A percentile compares a stretch with the other conserved stretches of the same genome.
Conservation (phyloP, 2,329 filamentous ascomycete species). For the Hypoxylon sp. region DNA sequence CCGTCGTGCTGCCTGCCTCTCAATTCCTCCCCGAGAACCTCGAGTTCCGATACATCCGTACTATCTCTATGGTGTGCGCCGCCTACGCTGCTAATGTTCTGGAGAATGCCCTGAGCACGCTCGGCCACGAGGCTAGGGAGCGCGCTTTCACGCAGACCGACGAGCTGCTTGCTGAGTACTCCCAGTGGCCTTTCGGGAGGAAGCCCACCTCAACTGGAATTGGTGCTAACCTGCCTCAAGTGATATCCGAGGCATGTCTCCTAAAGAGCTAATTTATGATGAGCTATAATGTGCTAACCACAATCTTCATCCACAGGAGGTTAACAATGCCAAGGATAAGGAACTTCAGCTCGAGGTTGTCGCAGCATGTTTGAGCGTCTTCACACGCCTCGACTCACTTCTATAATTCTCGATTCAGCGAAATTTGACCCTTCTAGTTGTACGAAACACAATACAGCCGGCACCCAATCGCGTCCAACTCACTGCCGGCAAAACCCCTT, state of each 20-base stretch:
- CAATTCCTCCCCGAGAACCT: slow-evolving; percentile 94
- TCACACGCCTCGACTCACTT: slow-evolving; percentile 95
- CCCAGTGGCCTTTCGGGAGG: slow-evolving; percentile 95
- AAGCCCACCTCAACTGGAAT: slow-evolving; percentile 85
- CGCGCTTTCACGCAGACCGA: slow-evolving; percentile 97
- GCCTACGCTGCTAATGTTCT: slow-evolving; percentile 98
- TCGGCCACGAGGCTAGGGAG: slow-evolving; percentile 94
- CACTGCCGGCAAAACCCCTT: slow-evolving; percentile 11
- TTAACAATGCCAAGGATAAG: slow-evolving; percentile 89
- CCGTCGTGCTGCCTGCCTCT: slow-evolving; percentile 87
- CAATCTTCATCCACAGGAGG: slow-evolving; percentile 67
- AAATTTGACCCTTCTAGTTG: slow-evolving; percentile 29
- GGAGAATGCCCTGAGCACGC: slow-evolving; percentile 94
- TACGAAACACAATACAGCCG: slow-evolving; percentile 32
- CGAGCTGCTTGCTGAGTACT: slow-evolving; percentile 94
- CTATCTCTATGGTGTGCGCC: slow-evolving; percentile 96
- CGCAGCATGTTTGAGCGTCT: slow-evolving; percentile 95
- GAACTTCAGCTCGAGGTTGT: slow-evolving; percentile 98
- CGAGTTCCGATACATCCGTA: slow-evolving; percentile 93
- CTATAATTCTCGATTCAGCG: slow-evolving; percentile 69
- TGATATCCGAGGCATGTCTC: slow-evolving; percentile 77
- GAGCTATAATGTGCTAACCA: slow-evolving; percentile 22
- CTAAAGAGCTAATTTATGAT: neutral
- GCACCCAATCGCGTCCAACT: slow-evolving; percentile 23
- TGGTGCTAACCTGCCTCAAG: slow-evolving; percentile 90